phyloP scores from a whole-genome alignment of 2,329 filamentous ascomycete genomes.

The Pseudocercospora pini-densiflorae region DNA sequence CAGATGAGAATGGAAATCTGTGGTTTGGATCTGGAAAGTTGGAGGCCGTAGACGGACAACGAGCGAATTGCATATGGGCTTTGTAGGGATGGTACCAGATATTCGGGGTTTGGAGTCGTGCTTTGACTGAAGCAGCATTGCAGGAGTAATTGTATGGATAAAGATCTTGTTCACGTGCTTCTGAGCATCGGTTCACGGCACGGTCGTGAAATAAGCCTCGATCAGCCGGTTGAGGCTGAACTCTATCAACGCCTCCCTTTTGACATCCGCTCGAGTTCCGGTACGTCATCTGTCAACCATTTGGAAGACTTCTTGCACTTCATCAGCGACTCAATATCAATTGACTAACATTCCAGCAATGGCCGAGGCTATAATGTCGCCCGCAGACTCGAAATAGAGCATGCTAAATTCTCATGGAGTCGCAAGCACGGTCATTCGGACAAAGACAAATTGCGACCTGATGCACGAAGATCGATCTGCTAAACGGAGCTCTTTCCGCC shows the following conservation, averaged over 20 bases:
- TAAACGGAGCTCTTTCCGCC: neutral
- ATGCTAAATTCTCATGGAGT: neutral
- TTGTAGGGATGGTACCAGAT: neutral
- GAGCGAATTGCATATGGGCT: neutral
- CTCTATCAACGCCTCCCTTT: neutral
- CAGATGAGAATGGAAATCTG: constrained; percentile 58
- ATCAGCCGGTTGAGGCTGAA: constrained; percentile 10
- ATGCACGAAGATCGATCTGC: neutral
- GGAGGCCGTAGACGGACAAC: constrained; percentile 27
- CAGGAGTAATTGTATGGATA: neutral
- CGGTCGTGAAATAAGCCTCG: neutral
- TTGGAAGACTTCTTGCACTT: no score
- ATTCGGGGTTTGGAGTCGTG: neutral
- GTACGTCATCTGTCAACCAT: neutral
- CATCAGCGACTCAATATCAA: neutral
- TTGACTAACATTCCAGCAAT: neutral
- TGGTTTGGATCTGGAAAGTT: constrained; percentile 56
- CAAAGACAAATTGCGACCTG: neutral
- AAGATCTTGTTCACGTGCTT: neutral
- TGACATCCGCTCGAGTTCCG: no score
- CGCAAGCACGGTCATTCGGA: neutral
- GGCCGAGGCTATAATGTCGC: neutral
- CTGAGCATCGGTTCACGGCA: neutral
- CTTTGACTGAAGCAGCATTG: neutral
- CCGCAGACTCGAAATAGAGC: neutral